Evolutionary conservation across 768 basidiomycete species (phyloP).

Genomic region (Podaxis sp.): DNA sequence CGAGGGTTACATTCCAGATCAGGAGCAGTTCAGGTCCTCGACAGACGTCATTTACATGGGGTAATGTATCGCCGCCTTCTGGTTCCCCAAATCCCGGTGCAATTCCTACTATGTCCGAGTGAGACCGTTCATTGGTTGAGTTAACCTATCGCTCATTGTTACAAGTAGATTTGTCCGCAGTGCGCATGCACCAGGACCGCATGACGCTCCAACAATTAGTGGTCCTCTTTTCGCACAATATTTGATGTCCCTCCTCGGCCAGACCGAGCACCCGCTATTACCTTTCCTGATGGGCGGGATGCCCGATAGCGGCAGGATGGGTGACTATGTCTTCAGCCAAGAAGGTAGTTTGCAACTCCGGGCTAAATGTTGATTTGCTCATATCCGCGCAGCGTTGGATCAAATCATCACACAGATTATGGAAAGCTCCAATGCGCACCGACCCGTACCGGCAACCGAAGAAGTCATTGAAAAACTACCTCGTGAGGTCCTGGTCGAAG

Average conservation of each 20-base stretch:
- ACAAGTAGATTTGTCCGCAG: slow-evolving; percentile 24
- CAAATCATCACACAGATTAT: slow-evolving; percentile 86
- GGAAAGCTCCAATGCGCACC: slow-evolving; percentile 70
- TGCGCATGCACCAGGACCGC: slow-evolving; percentile 5
- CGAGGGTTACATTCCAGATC: slow-evolving; percentile 16
- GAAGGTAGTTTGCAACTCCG: slow-evolving; percentile 51
- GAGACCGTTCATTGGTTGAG: slow-evolving; percentile 16
- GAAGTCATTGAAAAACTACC: slow-evolving; percentile 71
- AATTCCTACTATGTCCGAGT: slow-evolving; percentile 56
- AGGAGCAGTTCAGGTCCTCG: slow-evolving; percentile 7
- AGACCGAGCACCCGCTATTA: slow-evolving; percentile 40
- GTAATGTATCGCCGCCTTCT: background rate
- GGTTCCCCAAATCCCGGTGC: slow-evolving; percentile 16
- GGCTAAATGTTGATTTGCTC: background rate
- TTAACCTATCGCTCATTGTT: background rate
- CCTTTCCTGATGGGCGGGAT: slow-evolving; percentile 40
- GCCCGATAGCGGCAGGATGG: slow-evolving; percentile 61
- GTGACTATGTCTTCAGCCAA: slow-evolving; percentile 92
- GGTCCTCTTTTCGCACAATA: slow-evolving; percentile 74
- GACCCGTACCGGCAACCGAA: slow-evolving; percentile 85
- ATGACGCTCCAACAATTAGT: slow-evolving; percentile 40
- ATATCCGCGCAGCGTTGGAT: slow-evolving; percentile 57
- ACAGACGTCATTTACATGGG: slow-evolving; percentile 2
- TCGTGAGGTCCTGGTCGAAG: slow-evolving; percentile 56
- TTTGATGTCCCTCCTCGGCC: slow-evolving; percentile 58